Base-by-base conservation (phyloP, 305 asterid genomes). In the Fraxinus greggii region DNA sequence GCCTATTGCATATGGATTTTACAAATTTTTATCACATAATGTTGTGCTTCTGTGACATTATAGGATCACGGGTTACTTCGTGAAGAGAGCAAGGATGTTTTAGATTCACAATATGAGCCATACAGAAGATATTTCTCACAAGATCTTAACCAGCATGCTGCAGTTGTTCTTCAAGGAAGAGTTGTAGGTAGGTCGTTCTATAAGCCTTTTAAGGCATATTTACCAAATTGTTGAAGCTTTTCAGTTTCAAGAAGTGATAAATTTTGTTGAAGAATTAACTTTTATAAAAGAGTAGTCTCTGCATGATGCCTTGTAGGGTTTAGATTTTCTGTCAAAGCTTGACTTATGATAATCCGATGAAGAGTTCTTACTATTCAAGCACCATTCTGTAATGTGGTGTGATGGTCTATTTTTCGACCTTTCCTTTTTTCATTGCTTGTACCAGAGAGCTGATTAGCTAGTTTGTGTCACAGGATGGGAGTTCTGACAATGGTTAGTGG, bases 111-210 rank as follows among this genome's bases (percentile, higher is more conserved):
- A 83, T 91, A 93, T 85, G 98, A 90, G 87, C 98, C 98, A 42
- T 97, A 83, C 85, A 90, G 90, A 80, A 89, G 94, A 86, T 94
- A 98, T 72, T 92, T 97, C 81, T 86, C 94, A 7, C 98, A 93
- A 90, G 90, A 93, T 84, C 90, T 97, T 83, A 97, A 97, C 86
- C 98, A 90, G 91, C 99, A 97, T 84, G 95, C 97, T 69, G 94
- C 99, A 29, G 98, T 94, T 85, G 99, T 97, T 87, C 98, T 97
- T 84, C 97, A 92, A 86, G 99, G 99, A 91, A 92, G 99, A 90
- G 84, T 90, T 86, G 87, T 94, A 78, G 98, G 99, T 97, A 87
- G 86, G 90, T 78, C 75, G 6, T 81, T 73, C 75, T 31, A 23
- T 9, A 26, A 81, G 78, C 77, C 74, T 35, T 77, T 77, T n/a